Base-by-base conservation (phyloP, 129 eudicot genomes). In the Dittrichia graveolens region DNA sequence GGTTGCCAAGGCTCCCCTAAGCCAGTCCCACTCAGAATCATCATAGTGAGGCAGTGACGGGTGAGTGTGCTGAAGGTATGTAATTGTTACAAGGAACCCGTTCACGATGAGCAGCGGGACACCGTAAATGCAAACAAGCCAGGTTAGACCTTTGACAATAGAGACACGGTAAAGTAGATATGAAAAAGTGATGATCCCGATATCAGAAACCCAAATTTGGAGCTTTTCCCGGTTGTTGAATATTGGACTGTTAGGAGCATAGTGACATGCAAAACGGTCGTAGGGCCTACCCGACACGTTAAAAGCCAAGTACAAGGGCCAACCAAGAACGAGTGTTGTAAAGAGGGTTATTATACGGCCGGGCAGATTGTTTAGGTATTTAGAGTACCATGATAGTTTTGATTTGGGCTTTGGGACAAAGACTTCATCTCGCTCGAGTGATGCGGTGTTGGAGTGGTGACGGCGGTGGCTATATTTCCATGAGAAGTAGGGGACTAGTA, bases 221-320 rank as follows among this genome's bases (percentile, higher is more conserved):
- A 71, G 65, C 7, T 75, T 66, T 65, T 79, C 81, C 2, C 81
- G 77, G 34, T 31, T 11, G 69, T 71, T 65, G 72, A 45, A 83
- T 6, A 83, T 74, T 2, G 87, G 87, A 48, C 87, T 73, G 31
- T 63, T 54, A 0, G 87, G 86, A 37, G 80, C 79, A 31, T 46
- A 85, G 59, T 85, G 89, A 44, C 89, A 81, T 10, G 89, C 89
- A 15, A 85, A 81, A 11, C 86, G 84, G 38, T 85, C 83, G 38
- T 85, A 85, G 8, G 78, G 82, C 31, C 83, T 13, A 6, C 89
- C 86, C 2, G 85, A 61, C 6, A 77, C 62, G 3, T 77, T 77
- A 55, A 77, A 67, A 31, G 64, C 61, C 8, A 77, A 31, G 79
- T 83, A 83, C 31, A 83, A 58, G 12, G 87, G 87, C 87, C 80